Percentiles rank a stretch among this genome's conserved stretches.
These are phyloP conservation scores for Clonostachys chloroleuca DNA, from an alignment of 2,329 filamentous ascomycete species.

Conservation along the genomic window DNA sequence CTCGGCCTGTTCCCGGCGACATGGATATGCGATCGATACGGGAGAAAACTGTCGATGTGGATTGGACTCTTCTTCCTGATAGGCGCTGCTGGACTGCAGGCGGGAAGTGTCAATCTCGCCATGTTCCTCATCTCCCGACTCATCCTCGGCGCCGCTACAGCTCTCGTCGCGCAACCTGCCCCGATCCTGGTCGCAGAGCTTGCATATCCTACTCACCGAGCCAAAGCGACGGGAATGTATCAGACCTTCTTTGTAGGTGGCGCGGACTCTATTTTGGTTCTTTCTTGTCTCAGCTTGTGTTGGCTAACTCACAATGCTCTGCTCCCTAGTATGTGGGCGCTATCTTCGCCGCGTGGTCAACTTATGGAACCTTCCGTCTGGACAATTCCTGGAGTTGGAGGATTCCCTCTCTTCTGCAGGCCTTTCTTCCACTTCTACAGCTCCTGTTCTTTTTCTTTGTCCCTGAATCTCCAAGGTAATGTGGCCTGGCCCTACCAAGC, in stretches of 20 bases:
- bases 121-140: conserved; percentile 20
- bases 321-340: conserved; percentile 5
- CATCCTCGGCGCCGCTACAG: conserved; percentile 16
- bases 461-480: conserved; percentile 4
- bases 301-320: neutral
- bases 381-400: conserved; percentile 10
- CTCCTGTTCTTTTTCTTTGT: conserved; percentile 1
- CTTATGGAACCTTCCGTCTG: conserved; percentile 11
- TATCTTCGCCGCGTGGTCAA: conserved; percentile 14
- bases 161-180: neutral
- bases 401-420: conserved; percentile 11
- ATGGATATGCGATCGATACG: conserved; percentile 17
- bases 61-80: conserved; percentile 18
- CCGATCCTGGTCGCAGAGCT: conserved; percentile 1
- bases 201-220: conserved; percentile 2
- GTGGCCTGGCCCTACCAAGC: too few relatives aligned
- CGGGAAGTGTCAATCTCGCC: conserved; percentile 10
- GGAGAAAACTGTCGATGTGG: conserved; percentile 16
- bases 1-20: conserved; percentile 8
- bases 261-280: neutral
- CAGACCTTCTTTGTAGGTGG: neutral
- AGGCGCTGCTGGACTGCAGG: conserved; percentile 17
- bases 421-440: conserved; percentile 5
- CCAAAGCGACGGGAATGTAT: neutral
- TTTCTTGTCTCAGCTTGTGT: neutral